Evolutionary conservation across 2,329 filamentous ascomycete genomes (phyloP).

Genomic region (Cercospora citrullina): DNA sequence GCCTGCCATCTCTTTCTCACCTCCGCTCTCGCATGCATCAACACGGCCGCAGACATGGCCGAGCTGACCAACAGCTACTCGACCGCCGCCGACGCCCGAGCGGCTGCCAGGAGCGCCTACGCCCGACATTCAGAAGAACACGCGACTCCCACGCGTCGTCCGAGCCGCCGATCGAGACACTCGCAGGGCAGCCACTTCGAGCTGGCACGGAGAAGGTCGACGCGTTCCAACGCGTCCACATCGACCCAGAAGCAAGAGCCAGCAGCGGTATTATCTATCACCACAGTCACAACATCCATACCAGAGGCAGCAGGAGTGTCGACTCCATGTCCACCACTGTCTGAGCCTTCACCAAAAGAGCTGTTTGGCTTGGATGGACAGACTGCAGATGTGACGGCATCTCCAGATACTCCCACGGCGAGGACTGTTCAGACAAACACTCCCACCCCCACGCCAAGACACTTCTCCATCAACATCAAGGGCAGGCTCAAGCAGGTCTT

Average conservation of each 20-base stretch:
- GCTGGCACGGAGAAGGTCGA: conserved; percentile 5
- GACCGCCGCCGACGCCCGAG: neutral
- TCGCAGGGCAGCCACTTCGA: conserved; percentile 14
- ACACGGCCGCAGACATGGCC: conserved; percentile 1
- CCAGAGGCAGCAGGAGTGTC: neutral
- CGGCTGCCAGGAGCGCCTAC: conserved; percentile 10
- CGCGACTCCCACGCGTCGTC: conserved; percentile 8
- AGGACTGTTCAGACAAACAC: neutral
- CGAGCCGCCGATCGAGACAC: conserved; percentile 6
- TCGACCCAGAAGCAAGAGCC: conserved; percentile 5
- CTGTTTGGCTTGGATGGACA: neutral
- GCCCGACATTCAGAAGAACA: conserved; percentile 7
- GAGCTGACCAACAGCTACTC: conserved; percentile 5
- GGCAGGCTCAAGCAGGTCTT: conserved; percentile 63
- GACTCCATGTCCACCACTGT: neutral
- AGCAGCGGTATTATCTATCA: neutral
- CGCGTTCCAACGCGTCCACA: conserved; percentile 5
- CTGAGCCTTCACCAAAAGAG: neutral
- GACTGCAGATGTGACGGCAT: neutral
- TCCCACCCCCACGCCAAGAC: conserved; percentile 49
- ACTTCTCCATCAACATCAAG: conserved; percentile 63
- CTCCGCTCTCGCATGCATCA: neutral
- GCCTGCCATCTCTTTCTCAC: neutral
- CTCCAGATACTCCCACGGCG: neutral
- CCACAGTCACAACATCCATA: neutral